These are phyloP conservation scores for Colletotrichum spinosum DNA, from an alignment of 2,329 filamentous ascomycete genomes.

Conservation along the genomic window DNA sequence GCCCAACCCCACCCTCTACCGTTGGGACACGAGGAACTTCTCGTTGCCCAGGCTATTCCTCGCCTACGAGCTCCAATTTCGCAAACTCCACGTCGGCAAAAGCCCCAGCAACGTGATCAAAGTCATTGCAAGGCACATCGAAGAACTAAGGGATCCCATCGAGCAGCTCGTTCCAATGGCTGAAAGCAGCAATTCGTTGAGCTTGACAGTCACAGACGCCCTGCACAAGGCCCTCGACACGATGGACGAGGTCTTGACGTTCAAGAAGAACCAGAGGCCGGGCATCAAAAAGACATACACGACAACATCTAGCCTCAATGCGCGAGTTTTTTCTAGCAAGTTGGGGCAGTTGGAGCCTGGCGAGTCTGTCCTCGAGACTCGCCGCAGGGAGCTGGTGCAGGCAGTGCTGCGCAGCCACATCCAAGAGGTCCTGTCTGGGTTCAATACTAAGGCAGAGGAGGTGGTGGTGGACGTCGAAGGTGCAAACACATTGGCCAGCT, in stretches of 20 bases:
- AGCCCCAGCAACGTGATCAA: constrained; percentile 29
- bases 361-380: constrained; percentile 39
- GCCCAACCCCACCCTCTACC: constrained; percentile 66
- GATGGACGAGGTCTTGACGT: constrained; percentile 57
- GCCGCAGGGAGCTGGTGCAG: constrained; percentile 52
- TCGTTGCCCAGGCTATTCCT: constrained; percentile 55
- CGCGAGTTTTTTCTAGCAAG: background rate
- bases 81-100: background rate
- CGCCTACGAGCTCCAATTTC: constrained; percentile 50
- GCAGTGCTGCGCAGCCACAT: constrained; percentile 62
- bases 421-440: constrained; percentile 59
- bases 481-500: constrained; percentile 20
- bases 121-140: constrained; percentile 43
- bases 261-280: constrained; percentile 40
- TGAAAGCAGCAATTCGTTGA: constrained; percentile 41
- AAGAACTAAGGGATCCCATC: constrained; percentile 35
- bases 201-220: constrained; percentile 50
- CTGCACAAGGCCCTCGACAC: constrained; percentile 55
- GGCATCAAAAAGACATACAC: constrained; percentile 8
- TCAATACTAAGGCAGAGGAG: constrained; percentile 50
- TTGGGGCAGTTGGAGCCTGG: background rate
- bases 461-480: background rate
- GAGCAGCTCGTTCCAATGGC: constrained; percentile 12
- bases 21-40: constrained; percentile 64
- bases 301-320: background rate